phyloP scores from a whole-genome alignment of 345 rosid species.

The Populus davidiana region DNA sequence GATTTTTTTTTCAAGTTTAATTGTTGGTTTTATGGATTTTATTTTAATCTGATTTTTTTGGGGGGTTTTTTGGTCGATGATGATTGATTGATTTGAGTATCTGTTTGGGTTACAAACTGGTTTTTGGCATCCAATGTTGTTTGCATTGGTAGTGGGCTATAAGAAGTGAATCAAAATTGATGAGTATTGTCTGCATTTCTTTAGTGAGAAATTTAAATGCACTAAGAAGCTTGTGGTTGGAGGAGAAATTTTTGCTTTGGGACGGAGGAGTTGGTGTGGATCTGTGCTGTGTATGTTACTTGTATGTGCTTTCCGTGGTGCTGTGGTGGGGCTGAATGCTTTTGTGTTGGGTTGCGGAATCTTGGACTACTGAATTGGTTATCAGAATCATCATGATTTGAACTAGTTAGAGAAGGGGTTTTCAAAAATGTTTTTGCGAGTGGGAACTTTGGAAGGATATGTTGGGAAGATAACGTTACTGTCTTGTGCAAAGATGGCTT shows the following conservation, averaged over 20 bases:
- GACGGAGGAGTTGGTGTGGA: neutral
- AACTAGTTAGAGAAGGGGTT: neutral
- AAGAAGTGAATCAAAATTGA: neutral
- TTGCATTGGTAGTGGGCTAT: neutral
- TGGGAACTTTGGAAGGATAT: neutral
- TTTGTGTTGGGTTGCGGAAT: neutral
- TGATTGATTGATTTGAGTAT: neutral
- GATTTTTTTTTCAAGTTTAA: neutral
- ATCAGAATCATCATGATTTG: neutral
- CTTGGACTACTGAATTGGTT: neutral
- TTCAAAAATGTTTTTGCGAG: neutral
- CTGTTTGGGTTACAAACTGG: neutral
- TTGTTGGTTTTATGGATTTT: neutral
- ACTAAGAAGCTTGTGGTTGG: neutral
- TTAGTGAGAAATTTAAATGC: neutral
- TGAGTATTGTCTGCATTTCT: neutral
- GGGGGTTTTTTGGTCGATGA: neutral
- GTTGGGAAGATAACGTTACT: neutral
- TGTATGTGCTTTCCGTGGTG: neutral
- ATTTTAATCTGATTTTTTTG: neutral
- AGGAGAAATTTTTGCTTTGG: neutral
- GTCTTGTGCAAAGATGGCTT: neutral
- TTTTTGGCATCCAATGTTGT: neutral
- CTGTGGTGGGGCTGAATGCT: neutral
- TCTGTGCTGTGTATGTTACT: neutral